These are phyloP conservation scores for Ganoderma sinense DNA, from an alignment of 1,284 basidiomycete species.

Conservation along the genomic window DNA sequence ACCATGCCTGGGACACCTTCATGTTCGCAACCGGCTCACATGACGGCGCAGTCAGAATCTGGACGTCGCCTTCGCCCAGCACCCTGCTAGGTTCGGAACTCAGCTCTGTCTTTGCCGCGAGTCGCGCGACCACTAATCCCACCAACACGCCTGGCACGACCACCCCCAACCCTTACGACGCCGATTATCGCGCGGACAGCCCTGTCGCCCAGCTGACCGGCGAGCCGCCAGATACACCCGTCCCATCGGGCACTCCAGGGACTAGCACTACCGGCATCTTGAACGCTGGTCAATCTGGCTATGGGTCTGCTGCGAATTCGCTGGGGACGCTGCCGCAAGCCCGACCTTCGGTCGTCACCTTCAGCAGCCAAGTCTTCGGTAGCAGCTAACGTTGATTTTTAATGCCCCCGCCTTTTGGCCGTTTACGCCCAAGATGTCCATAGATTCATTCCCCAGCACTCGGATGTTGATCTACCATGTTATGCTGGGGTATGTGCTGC, in stretches of 20 bases:
- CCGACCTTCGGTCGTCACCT: conserved; percentile 1
- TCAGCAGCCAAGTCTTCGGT: conserved; percentile 9
- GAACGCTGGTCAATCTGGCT: background rate
- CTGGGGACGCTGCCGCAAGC: conserved; percentile 5
- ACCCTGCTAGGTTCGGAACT: conserved; percentile 15
- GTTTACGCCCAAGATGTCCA: background rate
- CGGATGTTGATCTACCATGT: no score
- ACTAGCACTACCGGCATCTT: background rate
- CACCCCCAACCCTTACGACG: conserved; percentile 33
- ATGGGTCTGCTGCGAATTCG: background rate
- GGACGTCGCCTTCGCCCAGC: conserved; percentile 51
- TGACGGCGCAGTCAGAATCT: conserved; percentile 76
- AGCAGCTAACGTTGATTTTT: background rate
- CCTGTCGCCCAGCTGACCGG: conserved; percentile 15
- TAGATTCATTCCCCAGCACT: background rate
- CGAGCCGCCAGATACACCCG: conserved; percentile 3
- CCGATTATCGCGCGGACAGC: conserved; percentile 29
- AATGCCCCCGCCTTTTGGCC: background rate
- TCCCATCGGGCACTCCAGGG: background rate
- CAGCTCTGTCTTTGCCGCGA: conserved; percentile 20
- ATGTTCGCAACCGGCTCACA: conserved; percentile 84
- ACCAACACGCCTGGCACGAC: conserved; percentile 34
- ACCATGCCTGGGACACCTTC: conserved; percentile 70
- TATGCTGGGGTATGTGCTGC: background rate
- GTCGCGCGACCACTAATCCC: conserved; percentile 34